Base-by-base conservation (phyloP, 176 grass and related monocot species). In the Raddia distichophylla region DNA sequence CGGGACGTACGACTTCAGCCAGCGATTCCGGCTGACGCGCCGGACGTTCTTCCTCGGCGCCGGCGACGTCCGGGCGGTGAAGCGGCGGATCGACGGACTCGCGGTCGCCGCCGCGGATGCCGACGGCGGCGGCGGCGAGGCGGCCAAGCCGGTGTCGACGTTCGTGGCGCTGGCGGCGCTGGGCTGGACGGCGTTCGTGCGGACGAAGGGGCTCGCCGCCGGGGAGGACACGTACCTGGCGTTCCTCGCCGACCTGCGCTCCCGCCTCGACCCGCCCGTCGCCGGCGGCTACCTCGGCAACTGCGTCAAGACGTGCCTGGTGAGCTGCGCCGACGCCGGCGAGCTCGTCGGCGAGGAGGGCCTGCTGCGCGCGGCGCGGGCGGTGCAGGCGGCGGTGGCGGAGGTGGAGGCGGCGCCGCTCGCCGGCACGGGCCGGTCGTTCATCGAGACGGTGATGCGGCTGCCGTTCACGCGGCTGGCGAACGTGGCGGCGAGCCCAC, bases 171-270 rank as follows among this genome's bases (percentile, higher is more conserved):
- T 85, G 64, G 6, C 81, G 15, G 89, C 77, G 22, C 27, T 85
- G 19, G 82, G 78, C 3, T 91, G 85, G 89, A 72, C 53, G 8
- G 72, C 76, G 44, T 84, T 91, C 58, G 85, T 78, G 16, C 72
- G 35, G 11, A 16, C 60, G 10, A 75, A 84, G 47, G 50, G 15
- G 0, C 81, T 85, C 5, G 27, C 5, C 12, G 20, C 64, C 9
- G 76, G 81, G 3, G 69, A 80, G 5, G 84, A 86, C 83, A 86
- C 79, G 27, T 70, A 89, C 75, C 71, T 92, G 35, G 3, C 70
- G 12, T 92, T 87, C 90, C 69, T 87, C 0, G 84, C 74, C 7
- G 91, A 86, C 80, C 77, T 85, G 19, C 87, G 91, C 2, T 13
- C 83, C 3, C 91, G 91, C 0, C 64, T 86, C 0, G 40, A 73